Evolutionary conservation across 345 rosid species (phyloP), one percentile per base, ranked within the genome.

Genomic region (Syzygium jambos): DNA sequence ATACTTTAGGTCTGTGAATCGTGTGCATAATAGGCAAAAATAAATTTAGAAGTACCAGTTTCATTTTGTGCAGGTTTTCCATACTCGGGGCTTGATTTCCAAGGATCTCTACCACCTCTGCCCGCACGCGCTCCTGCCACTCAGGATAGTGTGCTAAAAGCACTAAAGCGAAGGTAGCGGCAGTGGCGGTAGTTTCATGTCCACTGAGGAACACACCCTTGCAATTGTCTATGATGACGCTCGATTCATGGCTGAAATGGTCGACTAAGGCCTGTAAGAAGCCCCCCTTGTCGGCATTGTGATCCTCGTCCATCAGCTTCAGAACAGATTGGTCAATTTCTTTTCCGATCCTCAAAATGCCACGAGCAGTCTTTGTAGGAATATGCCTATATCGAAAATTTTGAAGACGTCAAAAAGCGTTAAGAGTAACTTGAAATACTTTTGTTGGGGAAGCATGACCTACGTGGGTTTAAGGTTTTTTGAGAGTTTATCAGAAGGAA

Each of bases 221-320:
- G 92, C 91, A 89, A 38, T 91, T 91, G 55, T 88, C 91, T 34
- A 88, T 91, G 29, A 91, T 87, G 87, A 87, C 83, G 34, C 52
- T 87, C 41, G 57, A 30, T 8, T 68, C 61, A 34, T 30, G 52
- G 30, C 23, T 25, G 53, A 53, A 87, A 57, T 87, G 53, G 23
- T 87, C 43, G 8, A 82, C 46, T 6, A 86, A 78, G 77, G 51
- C 73, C 2, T 87, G 65, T 10, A 87, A 59, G 52, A 87, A 54
- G 29, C 29, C 52, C 38, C n/a, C 25, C 25, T 38, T 27, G 21
- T 38, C 22, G 22, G n/a, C 41, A 22, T 11, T 23, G 52, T 51
- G 30, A 6, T 61, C 43, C 6, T 41, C 34, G 5, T 53, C 63
- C 49, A 38, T 80, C 54, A 86, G 83, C 23, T 86, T 57, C 68